Conservation (phyloP, 352 stramenopile genomes). For the Saprolegnia parasitica region DNA sequence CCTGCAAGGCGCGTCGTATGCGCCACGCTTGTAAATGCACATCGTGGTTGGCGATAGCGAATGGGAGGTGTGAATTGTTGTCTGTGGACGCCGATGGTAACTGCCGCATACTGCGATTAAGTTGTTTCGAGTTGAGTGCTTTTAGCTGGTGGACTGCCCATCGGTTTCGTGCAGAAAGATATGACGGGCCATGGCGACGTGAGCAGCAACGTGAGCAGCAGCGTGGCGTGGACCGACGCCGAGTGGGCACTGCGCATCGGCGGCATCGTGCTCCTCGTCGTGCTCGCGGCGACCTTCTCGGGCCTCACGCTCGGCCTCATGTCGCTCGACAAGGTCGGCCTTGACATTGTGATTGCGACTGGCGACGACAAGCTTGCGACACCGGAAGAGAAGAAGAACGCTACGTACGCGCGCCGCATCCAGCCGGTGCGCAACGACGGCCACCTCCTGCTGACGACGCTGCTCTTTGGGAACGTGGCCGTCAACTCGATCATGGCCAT, state of each 20-base stretch:
- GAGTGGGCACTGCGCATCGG: slow-evolving; percentile 31
- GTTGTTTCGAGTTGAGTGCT: too few relatives aligned
- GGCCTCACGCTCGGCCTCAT: slow-evolving; percentile 96
- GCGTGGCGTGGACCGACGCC: neutral
- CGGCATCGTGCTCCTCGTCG: slow-evolving; percentile 58
- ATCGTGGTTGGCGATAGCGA: too few relatives aligned
- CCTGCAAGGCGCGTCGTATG: too few relatives aligned
- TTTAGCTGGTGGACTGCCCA: too few relatives aligned
- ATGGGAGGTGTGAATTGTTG: too few relatives aligned
- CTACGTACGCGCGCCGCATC: slow-evolving; percentile 60
- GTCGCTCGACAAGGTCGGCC: slow-evolving; percentile 93
- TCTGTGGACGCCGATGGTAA: too few relatives aligned
- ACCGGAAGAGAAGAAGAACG: slow-evolving; percentile 55
- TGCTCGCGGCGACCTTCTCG: slow-evolving; percentile 90
- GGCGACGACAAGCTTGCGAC: slow-evolving; percentile 75
- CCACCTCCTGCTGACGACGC: slow-evolving; percentile 97
- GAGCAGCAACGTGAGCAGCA: too few relatives aligned
- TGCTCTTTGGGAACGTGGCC: slow-evolving; percentile 96
- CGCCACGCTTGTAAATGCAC: too few relatives aligned
- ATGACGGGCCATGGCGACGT: neutral
- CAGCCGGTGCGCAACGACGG: slow-evolving; percentile 87
- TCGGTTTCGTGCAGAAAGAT: neutral
- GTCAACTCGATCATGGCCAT: slow-evolving; percentile 98
- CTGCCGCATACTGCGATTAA: too few relatives aligned
- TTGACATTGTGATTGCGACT: slow-evolving; percentile 93